Percentiles rank a stretch among this genome's conserved stretches.
phyloP scores from a whole-genome alignment of 1,139 yeast species.

The Blastobotrys aristatus region DNA sequence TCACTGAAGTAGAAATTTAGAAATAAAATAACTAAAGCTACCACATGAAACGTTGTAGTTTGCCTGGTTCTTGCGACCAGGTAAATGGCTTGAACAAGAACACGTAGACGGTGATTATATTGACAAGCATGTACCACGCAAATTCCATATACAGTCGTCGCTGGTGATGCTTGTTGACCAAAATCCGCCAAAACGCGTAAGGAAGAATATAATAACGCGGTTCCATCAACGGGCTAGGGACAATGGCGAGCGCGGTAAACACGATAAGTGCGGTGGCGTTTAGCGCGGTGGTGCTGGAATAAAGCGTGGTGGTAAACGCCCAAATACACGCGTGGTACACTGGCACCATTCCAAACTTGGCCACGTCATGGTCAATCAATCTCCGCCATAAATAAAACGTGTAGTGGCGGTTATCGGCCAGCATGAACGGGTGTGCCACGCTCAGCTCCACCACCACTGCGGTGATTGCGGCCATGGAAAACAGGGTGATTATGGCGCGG shows the following conservation, averaged over 20 bases:
- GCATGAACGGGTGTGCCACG: constrained; percentile 77
- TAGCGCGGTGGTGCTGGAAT: constrained; percentile 12
- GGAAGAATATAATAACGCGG: constrained; percentile 91
- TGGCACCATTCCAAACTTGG: constrained; percentile 47
- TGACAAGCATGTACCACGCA: constrained; percentile 54
- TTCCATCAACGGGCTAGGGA: constrained; percentile 89
- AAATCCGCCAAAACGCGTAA: constrained; percentile 58
- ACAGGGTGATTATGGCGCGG: constrained; percentile 24
- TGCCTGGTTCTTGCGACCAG: constrained; percentile 60
- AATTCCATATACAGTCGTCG: constrained; percentile 50
- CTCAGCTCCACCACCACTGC: constrained; percentile 56
- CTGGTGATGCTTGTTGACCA: constrained; percentile 1
- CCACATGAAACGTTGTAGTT: constrained; percentile 83
- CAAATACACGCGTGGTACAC: constrained; percentile 67
- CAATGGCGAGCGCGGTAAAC: constrained; percentile 56
- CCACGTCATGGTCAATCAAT: constrained; percentile 30
- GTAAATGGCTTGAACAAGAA: constrained; percentile 59
- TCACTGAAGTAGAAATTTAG: constrained; percentile 24
- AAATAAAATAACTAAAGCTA: constrained; percentile 28
- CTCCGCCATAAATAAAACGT: constrained; percentile 79
- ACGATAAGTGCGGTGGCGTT: constrained; percentile 39
- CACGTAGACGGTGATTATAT: constrained; percentile 47
- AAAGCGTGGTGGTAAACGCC: constrained; percentile 29
- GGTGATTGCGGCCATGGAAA: constrained; percentile 38
- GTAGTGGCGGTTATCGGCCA: constrained; percentile 93